Conservation (phyloP, 176 grass and related monocot genomes). For the Cocos nucifera region DNA sequence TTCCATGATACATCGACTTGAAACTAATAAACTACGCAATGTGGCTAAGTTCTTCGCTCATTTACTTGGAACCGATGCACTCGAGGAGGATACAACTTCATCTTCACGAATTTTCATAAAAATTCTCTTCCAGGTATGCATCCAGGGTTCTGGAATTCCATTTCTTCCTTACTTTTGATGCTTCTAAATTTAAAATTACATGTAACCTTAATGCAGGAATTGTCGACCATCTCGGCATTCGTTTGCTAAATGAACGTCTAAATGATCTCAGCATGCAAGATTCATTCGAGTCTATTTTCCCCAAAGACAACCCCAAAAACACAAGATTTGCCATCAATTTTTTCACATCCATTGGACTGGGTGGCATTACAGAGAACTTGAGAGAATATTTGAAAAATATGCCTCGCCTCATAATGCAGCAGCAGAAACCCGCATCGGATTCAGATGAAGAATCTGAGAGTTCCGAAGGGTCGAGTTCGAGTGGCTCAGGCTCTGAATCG, state of each 20-base stretch:
- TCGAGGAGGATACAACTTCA: constrained; percentile 91
- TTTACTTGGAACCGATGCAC: constrained; percentile 73
- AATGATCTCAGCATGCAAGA: constrained; percentile 76
- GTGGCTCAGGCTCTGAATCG: constrained; percentile 17
- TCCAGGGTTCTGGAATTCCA: neutral
- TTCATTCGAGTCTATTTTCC: constrained; percentile 77
- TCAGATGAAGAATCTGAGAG: constrained; percentile 36
- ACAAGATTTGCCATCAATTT: constrained; percentile 89
- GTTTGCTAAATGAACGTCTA: constrained; percentile 66
- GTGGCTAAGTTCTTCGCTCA: constrained; percentile 96
- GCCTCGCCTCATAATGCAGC: constrained; percentile 67
- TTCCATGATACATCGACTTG: constrained; percentile 85
- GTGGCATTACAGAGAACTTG: constrained; percentile 78
- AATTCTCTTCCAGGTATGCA: constrained; percentile 79
- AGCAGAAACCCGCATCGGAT: constrained; percentile 50
- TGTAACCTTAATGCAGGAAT: constrained; percentile 32
- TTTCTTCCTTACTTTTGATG: no score
- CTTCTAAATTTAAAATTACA: no score
- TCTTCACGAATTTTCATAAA: constrained; percentile 96
- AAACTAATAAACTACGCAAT: constrained; percentile 92
- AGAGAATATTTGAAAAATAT: constrained; percentile 95
- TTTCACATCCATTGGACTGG: constrained; percentile 90
- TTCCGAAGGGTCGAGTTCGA: constrained; percentile 38
- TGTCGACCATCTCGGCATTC: constrained; percentile 81
- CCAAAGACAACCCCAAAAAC: constrained; percentile 85